These are phyloP conservation scores for Allium cepa DNA, from an alignment of 106 monocot genomes.

Conservation along the genomic window DNA sequence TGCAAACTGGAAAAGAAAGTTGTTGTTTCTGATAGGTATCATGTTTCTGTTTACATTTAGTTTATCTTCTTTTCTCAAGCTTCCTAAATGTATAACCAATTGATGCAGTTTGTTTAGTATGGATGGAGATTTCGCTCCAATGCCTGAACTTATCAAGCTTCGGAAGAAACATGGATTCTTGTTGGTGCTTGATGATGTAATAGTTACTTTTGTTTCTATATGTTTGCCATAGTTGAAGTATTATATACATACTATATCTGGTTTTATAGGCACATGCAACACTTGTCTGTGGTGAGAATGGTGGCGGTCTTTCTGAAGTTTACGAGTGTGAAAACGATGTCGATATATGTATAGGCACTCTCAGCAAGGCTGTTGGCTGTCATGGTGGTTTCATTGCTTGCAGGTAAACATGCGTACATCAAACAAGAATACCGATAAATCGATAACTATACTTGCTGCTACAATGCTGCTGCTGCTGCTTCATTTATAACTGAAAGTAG, in stretches of 20 bases:
- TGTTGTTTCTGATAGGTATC: conserved; percentile 85
- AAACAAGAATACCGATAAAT: not conserved
- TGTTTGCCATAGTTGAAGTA: too few relatives aligned
- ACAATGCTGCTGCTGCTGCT: too few relatives aligned
- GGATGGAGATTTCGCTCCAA: conserved; percentile 98
- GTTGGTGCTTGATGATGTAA: conserved; percentile 91
- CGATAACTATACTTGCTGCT: too few relatives aligned
- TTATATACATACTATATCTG: too few relatives aligned
- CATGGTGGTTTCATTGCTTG: conserved; percentile 92
- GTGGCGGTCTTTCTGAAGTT: conserved; percentile 73
- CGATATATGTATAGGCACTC: conserved; percentile 85
- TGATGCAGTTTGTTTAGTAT: conserved; percentile 88
- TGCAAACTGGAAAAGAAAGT: conserved; percentile 75
- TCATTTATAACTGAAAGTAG: too few relatives aligned
- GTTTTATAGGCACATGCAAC: conserved; percentile 78
- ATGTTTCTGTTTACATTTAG: not conserved
- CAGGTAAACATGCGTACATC: conserved; percentile 32
- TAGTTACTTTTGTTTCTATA: conserved; percentile 1
- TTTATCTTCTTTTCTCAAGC: not conserved
- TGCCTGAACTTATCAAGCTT: conserved; percentile 54
- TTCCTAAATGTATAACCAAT: not conserved
- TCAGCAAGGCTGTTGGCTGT: conserved; percentile 90
- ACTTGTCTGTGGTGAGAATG: conserved; percentile 85
- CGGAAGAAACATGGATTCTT: conserved; percentile 68
- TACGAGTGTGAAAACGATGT: conserved; percentile 73